Conservation (phyloP, 352 stramenopile genomes). For the Globisporangium alternatum region DNA sequence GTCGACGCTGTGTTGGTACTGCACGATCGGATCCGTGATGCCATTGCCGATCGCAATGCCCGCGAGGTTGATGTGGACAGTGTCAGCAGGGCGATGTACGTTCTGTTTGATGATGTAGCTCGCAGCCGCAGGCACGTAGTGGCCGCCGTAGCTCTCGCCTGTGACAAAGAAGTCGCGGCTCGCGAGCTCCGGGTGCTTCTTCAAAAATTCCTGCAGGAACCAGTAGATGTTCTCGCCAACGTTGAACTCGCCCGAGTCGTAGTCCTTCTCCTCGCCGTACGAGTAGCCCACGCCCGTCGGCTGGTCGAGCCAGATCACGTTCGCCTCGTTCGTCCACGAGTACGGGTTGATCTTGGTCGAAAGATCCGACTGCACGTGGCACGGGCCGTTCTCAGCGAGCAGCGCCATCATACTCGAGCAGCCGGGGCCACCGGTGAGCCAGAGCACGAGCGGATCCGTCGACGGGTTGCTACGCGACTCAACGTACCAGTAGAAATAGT, state of each 20-base stretch:
- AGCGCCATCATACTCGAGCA: constrained; percentile 36
- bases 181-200: constrained; percentile 31
- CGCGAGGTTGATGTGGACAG: constrained; percentile 34
- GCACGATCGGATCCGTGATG: constrained; percentile 78
- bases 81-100: constrained; percentile 11
- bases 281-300: constrained; percentile 24
- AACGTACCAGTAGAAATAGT: constrained; percentile 63
- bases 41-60: constrained; percentile 59
- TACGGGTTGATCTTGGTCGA: constrained; percentile 31
- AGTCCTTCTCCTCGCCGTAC: constrained; percentile 23
- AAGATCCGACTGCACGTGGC: constrained; percentile 24
- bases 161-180: constrained; percentile 39
- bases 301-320: constrained; percentile 40
- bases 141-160: constrained; percentile 41
- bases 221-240: constrained; percentile 43
- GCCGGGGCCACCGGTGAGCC: constrained; percentile 43
- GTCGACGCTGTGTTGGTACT: constrained; percentile 65
- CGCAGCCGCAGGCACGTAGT: constrained; percentile 37
- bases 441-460: constrained; percentile 43
- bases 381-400: constrained; percentile 43
- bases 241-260: constrained; percentile 30
- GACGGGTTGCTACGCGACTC: constrained; percentile 27
- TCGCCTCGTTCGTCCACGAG: constrained; percentile 39
- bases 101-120: constrained; percentile 27
- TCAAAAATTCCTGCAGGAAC: constrained; percentile 40